Evolutionary conservation across 108 stramenopile genomes (phyloP).

Genomic region (Fragilariopsis cylindrus): DNA sequence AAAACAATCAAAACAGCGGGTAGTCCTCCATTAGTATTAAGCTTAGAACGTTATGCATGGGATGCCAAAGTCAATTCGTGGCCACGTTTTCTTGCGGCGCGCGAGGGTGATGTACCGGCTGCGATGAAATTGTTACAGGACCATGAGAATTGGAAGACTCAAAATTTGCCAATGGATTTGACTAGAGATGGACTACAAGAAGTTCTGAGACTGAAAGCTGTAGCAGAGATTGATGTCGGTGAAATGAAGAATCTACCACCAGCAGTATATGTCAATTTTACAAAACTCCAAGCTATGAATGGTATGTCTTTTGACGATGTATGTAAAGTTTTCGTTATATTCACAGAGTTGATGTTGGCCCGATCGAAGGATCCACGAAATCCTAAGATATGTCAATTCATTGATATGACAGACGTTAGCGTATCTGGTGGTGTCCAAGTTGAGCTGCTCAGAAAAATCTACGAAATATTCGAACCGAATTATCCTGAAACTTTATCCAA

Average conservation of each 20-base stretch:
- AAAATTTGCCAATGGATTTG: slow-evolving; percentile 81
- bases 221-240: slow-evolving; percentile 58
- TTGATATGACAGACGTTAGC: slow-evolving; percentile 72
- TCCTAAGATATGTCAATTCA: slow-evolving; percentile 71
- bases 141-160: slow-evolving; percentile 71
- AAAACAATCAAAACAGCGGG: slow-evolving; percentile 51
- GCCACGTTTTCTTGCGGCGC: slow-evolving; percentile 71
- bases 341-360: slow-evolving; percentile 71
- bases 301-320: slow-evolving; percentile 57
- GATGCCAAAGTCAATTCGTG: slow-evolving; percentile 80
- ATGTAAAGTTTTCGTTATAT: slow-evolving; percentile 76
- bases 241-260: slow-evolving; percentile 41
- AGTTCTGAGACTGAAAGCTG: slow-evolving; percentile 62
- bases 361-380: slow-evolving; percentile 59
- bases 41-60: slow-evolving; percentile 75
- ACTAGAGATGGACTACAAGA: slow-evolving; percentile 57
- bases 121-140: slow-evolving; percentile 80
- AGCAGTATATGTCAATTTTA: slow-evolving; percentile 80
- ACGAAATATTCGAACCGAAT: slow-evolving; percentile 76
- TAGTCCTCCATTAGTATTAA: slow-evolving; percentile 53
- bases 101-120: slow-evolving; percentile 68
- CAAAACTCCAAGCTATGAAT: slow-evolving; percentile 57
- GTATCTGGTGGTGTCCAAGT: slow-evolving; percentile 68
- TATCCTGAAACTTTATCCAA: slow-evolving; percentile 77
- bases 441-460: slow-evolving; percentile 64